Conservation (phyloP, 2,329 filamentous ascomycete genomes). For the Aspergillus proliferans region DNA sequence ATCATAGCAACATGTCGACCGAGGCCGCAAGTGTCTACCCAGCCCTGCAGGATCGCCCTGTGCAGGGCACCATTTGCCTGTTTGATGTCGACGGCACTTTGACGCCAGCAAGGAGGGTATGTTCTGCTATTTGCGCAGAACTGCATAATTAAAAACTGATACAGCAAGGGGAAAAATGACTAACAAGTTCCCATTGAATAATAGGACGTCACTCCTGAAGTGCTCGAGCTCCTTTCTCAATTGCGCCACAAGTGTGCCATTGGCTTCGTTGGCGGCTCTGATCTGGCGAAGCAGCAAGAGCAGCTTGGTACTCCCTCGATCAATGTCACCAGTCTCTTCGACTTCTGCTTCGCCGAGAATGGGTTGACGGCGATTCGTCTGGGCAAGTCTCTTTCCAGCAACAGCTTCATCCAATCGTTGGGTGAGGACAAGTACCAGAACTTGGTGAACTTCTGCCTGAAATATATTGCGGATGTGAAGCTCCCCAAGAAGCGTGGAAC, state of each 20-base stretch:
- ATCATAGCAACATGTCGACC: constrained; percentile 20
- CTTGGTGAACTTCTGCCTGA: constrained; percentile 53
- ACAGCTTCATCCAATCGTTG: constrained; percentile 86
- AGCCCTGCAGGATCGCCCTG: constrained; percentile 71
- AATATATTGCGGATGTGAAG: constrained; percentile 56
- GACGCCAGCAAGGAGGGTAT: constrained; percentile 71
- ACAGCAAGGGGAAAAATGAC: not conserved
- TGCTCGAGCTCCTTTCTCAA: constrained; percentile 69
- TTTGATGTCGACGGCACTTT: constrained; percentile 97
- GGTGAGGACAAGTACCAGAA: constrained; percentile 71
- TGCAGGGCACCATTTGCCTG: constrained; percentile 89
- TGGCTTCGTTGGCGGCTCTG: constrained; percentile 67
- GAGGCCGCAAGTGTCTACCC: constrained; percentile 49
- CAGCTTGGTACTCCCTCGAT: constrained; percentile 69
- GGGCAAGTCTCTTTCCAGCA: constrained; percentile 66
- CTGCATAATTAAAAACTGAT: not conserved
- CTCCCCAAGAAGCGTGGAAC: constrained; percentile 60
- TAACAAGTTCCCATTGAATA: constrained; percentile 1
- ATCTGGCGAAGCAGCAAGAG: constrained; percentile 91
- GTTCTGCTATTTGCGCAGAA: constrained; percentile 17
- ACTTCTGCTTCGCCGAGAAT: constrained; percentile 97
- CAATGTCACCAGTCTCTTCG: constrained; percentile 77
- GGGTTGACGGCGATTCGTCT: constrained; percentile 85
- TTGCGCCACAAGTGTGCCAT: constrained; percentile 58
- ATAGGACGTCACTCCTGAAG: constrained; percentile 67